Base-by-base conservation (phyloP, 1,139 yeast species). In the Saccharomycopsis crataegensis region DNA sequence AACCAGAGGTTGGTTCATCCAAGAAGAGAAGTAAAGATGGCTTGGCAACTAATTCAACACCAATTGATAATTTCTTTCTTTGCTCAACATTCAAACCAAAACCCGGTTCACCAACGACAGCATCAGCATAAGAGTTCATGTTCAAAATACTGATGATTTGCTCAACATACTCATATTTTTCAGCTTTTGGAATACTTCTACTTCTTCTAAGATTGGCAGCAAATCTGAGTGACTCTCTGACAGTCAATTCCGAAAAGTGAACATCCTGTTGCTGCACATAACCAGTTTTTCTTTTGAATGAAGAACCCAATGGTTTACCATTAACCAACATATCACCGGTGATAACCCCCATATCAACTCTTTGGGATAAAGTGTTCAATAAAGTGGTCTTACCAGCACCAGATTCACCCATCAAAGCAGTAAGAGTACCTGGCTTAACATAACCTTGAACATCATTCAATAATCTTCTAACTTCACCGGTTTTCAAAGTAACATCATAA, bases 371-470 rank as follows among this genome's bases (percentile, higher is more conserved):
- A 51, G 78, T 75, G 61, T 81, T 80, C 62, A 82, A 71, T 54
- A 82, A 65, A 0, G 87, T 82, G 1, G 88, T 81, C 64, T 82
- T 82, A 65, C 88, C 88, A 46, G 86, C 86, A 62, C 88, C 88
- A 28, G 86, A 81, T 62, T 80, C 86, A 58, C 88, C 87, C 86
- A 82, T 81, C 51, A 82, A 66, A 2, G 83, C 83, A 49, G 82
- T 79, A 64, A 79, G 65, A 6, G 81, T 76, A 53, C 85, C 85
- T 2, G 85, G 83, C 54, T 71, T 69, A 62, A 79, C 78, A 59
- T 67, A 79, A 37, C 86, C 86, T 62, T 78, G 78, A 50, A 81
- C 71, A 58, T 73, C 66, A 59, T 77, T 77, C 58, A 80, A 69
- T 38, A 79, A 64, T 57, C 69, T 69, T 63, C 74, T 65, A 7